Conservation (phyloP, 129 eudicot species). For the Deinandra increscens region DNA sequence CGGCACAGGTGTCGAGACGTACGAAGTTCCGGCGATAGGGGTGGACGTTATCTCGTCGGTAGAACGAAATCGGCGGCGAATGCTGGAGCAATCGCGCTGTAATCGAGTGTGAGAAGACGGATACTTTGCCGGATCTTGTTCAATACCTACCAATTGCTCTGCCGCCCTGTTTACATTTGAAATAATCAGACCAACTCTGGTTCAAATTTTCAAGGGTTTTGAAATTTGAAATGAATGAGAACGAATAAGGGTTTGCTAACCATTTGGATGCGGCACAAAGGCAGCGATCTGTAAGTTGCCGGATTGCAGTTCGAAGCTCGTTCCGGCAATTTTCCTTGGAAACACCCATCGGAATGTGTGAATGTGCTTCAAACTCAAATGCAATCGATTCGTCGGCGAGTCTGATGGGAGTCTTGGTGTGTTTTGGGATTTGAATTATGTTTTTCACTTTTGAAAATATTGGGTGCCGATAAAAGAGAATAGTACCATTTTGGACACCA, state of each 20-base stretch:
- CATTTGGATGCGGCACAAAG: conserved; percentile 90
- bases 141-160: conserved; percentile 91
- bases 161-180: conserved; percentile 64
- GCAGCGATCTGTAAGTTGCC: conserved; percentile 88
- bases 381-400: conserved; percentile 9
- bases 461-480: background rate
- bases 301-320: conserved; percentile 89
- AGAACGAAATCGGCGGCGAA: conserved; percentile 74
- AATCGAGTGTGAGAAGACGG: conserved; percentile 89
- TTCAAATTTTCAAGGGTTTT: conserved; percentile 13
- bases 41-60: conserved; percentile 51
- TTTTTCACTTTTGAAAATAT: background rate
- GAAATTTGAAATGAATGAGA: no score
- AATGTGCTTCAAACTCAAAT: background rate
- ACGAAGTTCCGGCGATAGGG: conserved; percentile 72
- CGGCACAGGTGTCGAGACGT: conserved; percentile 56
- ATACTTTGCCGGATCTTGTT: conserved; percentile 85
- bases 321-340: conserved; percentile 75
- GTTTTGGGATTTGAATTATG: background rate
- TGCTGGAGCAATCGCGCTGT: conserved; percentile 90
- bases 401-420: conserved; percentile 17
- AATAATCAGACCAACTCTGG: background rate
- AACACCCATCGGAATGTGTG: conserved; percentile 47
- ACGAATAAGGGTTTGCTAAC: conserved; percentile 31
- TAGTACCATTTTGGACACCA: background rate